Base-by-base conservation (phyloP, 2,329 filamentous ascomycete species). In the Penicillium sp. region DNA sequence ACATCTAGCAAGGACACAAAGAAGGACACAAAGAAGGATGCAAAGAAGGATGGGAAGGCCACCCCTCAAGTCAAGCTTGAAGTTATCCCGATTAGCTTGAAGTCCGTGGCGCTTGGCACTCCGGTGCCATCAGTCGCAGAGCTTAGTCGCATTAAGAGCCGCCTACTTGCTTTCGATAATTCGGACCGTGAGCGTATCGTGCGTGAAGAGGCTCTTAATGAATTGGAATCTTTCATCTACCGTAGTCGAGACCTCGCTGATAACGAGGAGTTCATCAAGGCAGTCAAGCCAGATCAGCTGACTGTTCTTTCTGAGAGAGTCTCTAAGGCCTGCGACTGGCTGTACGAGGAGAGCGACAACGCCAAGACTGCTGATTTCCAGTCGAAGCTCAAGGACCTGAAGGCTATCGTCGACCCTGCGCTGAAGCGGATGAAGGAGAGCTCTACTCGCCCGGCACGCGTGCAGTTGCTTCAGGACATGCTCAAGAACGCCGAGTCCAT, bases 171-270 rank as follows among this genome's bases (percentile, higher is more conserved):
- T 5, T 97, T 99, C 66, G 91, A 95, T 63, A 80, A 84, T 26
- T 96, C 93, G 2, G 94, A 99, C 74, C 84, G 83, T 63, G 85
- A 88, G 28, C 88, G 92, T 48, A 77, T 86, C 35, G 79, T 86
- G 55, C 86, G 92, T 31, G 92, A 97, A 71, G 93, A 97, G 72
- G 85, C 90, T 1, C 79, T 97, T 55, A 99, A 97, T 75, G 88
- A 89, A 61, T 84, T 99, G n/a, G 94, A 99, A 75, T 88, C 84
- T 12, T 97, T 89, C 74, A 96, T 93, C 14, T 99, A 99, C 80
- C 88, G 86, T 67, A 84, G 89, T 28, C 87, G 91, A 26, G 91
- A 97, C 72, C 81, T 96, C 42, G 80, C 97, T 2, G 88, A 90
- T 40, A 87, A 88, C 57, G 86, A 90, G 45, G 80, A 81, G 1